These are phyloP conservation scores for Fusarium scirpi DNA, from an alignment of 2,329 filamentous ascomycete genomes.

Conservation along the genomic window DNA sequence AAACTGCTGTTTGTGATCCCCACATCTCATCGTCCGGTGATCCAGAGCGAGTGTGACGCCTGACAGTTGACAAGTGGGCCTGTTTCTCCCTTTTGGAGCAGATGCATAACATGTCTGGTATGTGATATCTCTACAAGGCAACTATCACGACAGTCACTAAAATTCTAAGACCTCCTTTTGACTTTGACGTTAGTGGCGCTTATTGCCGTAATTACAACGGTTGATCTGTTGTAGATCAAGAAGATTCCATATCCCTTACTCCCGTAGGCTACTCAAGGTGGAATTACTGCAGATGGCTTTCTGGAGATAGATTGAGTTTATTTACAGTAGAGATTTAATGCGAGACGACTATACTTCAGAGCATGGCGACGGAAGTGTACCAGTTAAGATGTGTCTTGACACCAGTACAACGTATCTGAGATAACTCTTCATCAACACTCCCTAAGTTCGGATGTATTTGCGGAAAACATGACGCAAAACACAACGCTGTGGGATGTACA, in stretches of 20 bases:
- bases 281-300: too few relatives aligned
- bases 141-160: background rate
- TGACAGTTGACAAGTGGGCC: background rate
- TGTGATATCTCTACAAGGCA: conserved; percentile 13
- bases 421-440: too few relatives aligned
- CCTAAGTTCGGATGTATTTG: too few relatives aligned
- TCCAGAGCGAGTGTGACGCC: background rate
- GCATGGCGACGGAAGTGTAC: too few relatives aligned
- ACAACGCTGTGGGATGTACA: too few relatives aligned
- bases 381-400: too few relatives aligned
- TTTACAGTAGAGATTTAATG: too few relatives aligned
- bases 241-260: background rate
- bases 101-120: conserved; percentile 12
- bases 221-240: background rate
- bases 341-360: too few relatives aligned
- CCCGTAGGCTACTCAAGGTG: background rate
- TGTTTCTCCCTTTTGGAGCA: background rate
- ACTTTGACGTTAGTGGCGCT: background rate
- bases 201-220: background rate
- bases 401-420: too few relatives aligned
- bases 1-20: too few relatives aligned
- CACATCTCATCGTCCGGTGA: background rate
- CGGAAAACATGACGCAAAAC: too few relatives aligned
- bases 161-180: background rate
- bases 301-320: too few relatives aligned